These are phyloP conservation scores for Leptographium wingfieldii DNA, from an alignment of 2,329 filamentous ascomycete species.

Conservation along the genomic window DNA sequence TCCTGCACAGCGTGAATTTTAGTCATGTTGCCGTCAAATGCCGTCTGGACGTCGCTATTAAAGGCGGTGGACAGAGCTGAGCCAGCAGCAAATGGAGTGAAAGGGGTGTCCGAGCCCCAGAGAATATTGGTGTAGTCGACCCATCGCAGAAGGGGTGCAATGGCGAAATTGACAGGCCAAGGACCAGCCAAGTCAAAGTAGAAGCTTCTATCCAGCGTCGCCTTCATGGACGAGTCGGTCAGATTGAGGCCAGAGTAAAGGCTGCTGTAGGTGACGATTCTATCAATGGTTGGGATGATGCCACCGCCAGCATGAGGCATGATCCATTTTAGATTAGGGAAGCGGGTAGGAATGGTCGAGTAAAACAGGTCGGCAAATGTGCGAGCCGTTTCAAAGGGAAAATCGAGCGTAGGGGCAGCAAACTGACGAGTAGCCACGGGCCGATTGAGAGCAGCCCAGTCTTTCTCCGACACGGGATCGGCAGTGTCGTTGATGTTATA, in stretches of 20 bases:
- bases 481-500: constrained; percentile 7
- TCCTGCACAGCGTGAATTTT: neutral
- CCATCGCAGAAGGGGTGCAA: constrained; percentile 14
- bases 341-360: neutral
- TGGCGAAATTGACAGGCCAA: constrained; percentile 13
- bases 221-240: constrained; percentile 20
- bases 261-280: neutral
- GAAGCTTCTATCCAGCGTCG: constrained; percentile 10
- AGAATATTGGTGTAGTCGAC: constrained; percentile 13
- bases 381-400: constrained; percentile 14
- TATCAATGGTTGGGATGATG: neutral
- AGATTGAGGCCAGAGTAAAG: constrained; percentile 10
- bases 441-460: constrained; percentile 13
- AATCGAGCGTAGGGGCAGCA: constrained; percentile 11
- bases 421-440: constrained; percentile 9
- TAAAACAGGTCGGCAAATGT: constrained; percentile 11
- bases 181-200: constrained; percentile 17
- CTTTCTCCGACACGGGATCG: neutral
- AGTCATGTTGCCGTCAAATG: neutral
- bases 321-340: constrained; percentile 3
- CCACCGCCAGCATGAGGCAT: constrained; percentile 5
- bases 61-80: neutral
- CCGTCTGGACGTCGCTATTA: neutral
- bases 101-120: constrained; percentile 14
- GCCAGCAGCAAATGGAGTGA: constrained; percentile 10